A percentile compares a stretch with the other conserved stretches of the same genome.
phyloP scores from a whole-genome alignment of 176 grass and related monocot species.

The Melocanna baccifera region DNA sequence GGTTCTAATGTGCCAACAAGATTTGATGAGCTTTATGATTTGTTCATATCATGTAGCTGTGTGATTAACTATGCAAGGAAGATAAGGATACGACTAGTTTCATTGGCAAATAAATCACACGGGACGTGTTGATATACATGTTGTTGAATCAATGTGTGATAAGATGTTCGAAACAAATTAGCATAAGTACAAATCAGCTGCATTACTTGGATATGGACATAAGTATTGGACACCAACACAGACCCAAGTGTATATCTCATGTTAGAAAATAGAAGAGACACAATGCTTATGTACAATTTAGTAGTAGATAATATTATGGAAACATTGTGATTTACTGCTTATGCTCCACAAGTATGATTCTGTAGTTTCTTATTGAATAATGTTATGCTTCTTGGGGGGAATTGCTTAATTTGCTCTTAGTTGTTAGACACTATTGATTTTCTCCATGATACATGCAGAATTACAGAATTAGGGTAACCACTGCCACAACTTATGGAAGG shows the following conservation, averaged over 20 bases:
- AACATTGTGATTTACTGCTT: not conserved
- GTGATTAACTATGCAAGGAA: no score
- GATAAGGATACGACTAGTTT: not conserved
- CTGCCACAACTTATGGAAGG: not conserved
- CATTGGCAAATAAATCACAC: not conserved
- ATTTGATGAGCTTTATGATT: not conserved
- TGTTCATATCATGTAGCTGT: not conserved
- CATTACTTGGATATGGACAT: not conserved
- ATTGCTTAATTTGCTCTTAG: not conserved
- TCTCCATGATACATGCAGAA: not conserved
- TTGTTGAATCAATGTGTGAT: not conserved
- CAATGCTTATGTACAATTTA: not conserved
- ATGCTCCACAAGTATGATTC: not conserved
- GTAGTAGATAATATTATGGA: not conserved
- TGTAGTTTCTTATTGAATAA: not conserved
- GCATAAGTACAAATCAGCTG: not conserved
- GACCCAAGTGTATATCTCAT: not conserved
- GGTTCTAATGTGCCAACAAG: not conserved
- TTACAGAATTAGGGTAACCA: not conserved
- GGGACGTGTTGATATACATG: no score
- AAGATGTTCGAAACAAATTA: not conserved
- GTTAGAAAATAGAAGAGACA: not conserved
- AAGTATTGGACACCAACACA: not conserved
- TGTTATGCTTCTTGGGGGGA: not conserved
- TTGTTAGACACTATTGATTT: not conserved